Evolutionary conservation across 2,329 filamentous ascomycete species (phyloP).

Genomic region (Claviceps spartinae): DNA sequence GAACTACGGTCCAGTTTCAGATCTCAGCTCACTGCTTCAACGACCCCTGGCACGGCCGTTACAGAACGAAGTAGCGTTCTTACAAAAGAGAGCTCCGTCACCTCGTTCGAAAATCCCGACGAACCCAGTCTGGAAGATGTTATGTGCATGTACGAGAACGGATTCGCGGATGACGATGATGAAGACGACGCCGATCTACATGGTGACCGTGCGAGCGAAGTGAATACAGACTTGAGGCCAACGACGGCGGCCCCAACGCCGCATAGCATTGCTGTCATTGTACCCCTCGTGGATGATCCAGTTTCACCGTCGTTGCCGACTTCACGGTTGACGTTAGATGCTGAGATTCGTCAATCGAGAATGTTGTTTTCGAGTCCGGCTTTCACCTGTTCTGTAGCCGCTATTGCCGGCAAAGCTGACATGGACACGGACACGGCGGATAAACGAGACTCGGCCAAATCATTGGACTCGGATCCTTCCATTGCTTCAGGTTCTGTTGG

Average conservation of each 20-base stretch:
- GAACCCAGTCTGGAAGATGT: conserved; percentile 53
- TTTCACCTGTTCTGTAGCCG: conserved; percentile 26
- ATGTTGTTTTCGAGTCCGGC: conserved; percentile 26
- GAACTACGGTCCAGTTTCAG: conserved; percentile 43
- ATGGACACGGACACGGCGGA: conserved; percentile 15
- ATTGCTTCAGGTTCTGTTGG: conserved; percentile 12
- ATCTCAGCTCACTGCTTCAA: conserved; percentile 41
- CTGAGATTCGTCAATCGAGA: conserved; percentile 26
- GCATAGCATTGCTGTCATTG: conserved; percentile 1
- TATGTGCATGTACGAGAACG: conserved; percentile 55
- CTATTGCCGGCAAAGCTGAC: conserved; percentile 20
- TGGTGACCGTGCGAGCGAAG: conserved; percentile 5
- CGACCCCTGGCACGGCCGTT: conserved; percentile 45
- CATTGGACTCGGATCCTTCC: conserved; percentile 25
- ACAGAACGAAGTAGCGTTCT: conserved; percentile 74
- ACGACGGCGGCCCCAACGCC: conserved; percentile 2
- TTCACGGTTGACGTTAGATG: conserved; percentile 19
- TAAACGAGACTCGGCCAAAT: conserved; percentile 40
- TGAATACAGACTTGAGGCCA: conserved; percentile 3
- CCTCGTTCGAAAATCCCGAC: conserved; percentile 42
- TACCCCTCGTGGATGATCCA: conserved; percentile 9
- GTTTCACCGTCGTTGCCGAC: conserved; percentile 10
- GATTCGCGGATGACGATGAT: conserved; percentile 36
- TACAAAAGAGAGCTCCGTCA: conserved; percentile 66
- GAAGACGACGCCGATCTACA: conserved; percentile 25